Conservation (phyloP, 345 rosid species). For the Eucalyptus cloeziana region DNA sequence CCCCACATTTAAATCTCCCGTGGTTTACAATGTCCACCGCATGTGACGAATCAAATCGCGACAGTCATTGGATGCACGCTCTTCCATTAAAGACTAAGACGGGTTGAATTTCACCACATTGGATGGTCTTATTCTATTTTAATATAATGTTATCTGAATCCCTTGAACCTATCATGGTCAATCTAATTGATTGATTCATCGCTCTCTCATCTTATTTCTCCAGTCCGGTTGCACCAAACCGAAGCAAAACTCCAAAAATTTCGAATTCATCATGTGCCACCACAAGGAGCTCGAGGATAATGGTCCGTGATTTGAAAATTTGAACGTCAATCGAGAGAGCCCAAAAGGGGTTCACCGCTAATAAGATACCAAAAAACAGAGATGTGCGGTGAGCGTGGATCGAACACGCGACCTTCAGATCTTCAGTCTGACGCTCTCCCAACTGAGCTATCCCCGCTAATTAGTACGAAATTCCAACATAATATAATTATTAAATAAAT, state of each 20-base stretch:
- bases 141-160: neutral
- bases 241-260: too few species aligned
- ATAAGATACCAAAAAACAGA: rapidly evolving
- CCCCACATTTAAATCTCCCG: rapidly evolving
- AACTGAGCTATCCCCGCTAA: conserved; percentile 77
- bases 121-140: neutral
- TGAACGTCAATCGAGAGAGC: neutral
- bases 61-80: neutral
- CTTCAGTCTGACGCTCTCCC: conserved; percentile 98
- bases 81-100: too few species aligned
- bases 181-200: neutral
- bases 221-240: too few species aligned
- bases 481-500: rapidly evolving
- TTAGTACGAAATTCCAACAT: rapidly evolving
- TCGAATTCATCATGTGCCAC: too few species aligned
- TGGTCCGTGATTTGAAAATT: neutral
- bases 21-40: neutral
- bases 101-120: too few species aligned
- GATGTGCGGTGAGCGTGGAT: conserved; percentile 72
- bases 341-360: neutral
- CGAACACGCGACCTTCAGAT: conserved; percentile 97
- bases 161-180: neutral
- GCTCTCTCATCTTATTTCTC: too few species aligned
- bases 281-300: neutral
- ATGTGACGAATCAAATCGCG: rapidly evolving